phyloP scores from a whole-genome alignment of 441 rosid genomes.

The Erysimum pusillum region DNA sequence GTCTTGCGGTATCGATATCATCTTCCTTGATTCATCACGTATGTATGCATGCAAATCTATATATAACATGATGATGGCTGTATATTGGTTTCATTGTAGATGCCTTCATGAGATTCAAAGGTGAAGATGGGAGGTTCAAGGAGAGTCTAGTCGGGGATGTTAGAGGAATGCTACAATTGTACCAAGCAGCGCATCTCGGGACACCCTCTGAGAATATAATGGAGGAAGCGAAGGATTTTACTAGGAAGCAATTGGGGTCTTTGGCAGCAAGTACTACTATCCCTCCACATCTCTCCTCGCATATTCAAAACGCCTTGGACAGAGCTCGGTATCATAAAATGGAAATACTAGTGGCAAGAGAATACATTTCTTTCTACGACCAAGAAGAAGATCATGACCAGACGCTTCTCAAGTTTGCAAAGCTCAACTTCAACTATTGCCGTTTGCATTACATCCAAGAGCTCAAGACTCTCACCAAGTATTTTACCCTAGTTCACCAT shows the following conservation, averaged over 20 bases:
- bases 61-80: neutral
- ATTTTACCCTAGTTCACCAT: neutral
- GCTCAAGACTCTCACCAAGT: constrained; percentile 24
- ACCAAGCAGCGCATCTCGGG: constrained; percentile 4
- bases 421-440: constrained; percentile 27
- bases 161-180: constrained; percentile 27
- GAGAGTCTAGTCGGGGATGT: neutral
- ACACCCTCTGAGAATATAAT: constrained; percentile 16
- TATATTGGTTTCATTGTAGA: neutral
- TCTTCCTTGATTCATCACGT: neutral
- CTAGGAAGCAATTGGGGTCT: neutral
- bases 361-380: constrained; percentile 32
- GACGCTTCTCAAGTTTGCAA: constrained; percentile 33
- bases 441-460: constrained; percentile 23
- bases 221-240: constrained; percentile 17
- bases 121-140: constrained; percentile 21
- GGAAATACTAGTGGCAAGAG: constrained; percentile 30
- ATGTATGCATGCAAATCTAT: neutral
- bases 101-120: constrained; percentile 10
- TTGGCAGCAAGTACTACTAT: neutral
- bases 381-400: constrained; percentile 27
- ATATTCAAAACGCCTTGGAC: constrained; percentile 38
- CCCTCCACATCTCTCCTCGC: constrained; percentile 27
- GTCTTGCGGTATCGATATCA: neutral
- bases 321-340: constrained; percentile 39